Percentiles rank a stretch among this genome's conserved stretches.
Conservation (phyloP, 129 eudicot genomes). For the Flaveria bidentis region DNA sequence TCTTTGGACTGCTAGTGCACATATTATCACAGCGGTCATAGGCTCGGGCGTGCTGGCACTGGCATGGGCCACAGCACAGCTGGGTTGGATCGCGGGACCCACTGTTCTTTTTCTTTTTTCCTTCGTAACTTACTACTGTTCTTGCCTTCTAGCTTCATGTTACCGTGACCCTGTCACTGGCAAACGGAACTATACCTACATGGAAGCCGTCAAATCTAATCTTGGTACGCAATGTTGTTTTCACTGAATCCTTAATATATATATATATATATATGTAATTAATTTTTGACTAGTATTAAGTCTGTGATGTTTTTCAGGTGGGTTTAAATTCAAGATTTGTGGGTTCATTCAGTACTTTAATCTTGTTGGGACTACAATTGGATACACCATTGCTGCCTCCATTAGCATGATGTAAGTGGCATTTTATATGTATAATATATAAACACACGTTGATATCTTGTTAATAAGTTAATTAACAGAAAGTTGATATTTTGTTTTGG, state of each 20-base stretch:
- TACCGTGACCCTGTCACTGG: conserved; percentile 62
- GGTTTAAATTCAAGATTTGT: conserved; percentile 59
- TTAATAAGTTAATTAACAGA: not conserved
- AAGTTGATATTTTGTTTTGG: not conserved
- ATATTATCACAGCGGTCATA: conserved; percentile 68
- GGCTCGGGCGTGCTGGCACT: conserved; percentile 69
- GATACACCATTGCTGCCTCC: conserved; percentile 77
- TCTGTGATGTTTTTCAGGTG: conserved; percentile 39
- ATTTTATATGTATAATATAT: not conserved
- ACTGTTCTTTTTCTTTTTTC: conserved; percentile 54
- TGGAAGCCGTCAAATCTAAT: conserved; percentile 61
- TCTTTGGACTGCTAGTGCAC: conserved; percentile 66
- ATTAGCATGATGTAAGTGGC: conserved; percentile 64
- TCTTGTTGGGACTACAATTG: conserved; percentile 69
- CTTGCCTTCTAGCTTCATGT: conserved; percentile 61
- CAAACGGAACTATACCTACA: conserved; percentile 66
- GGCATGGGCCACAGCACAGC: conserved; percentile 74
- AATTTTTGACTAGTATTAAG: not conserved
- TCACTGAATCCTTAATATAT: too few species aligned
- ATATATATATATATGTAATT: too few species aligned
- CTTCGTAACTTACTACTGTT: conserved; percentile 64
- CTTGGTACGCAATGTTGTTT: conserved; percentile 34
- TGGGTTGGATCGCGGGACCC: conserved; percentile 78
- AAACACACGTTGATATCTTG: too few species aligned
- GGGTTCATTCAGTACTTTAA: conserved; percentile 68